Evolutionary conservation across 2,329 filamentous ascomycete species (phyloP).

Genomic region (Zasmidium citrigriseum): DNA sequence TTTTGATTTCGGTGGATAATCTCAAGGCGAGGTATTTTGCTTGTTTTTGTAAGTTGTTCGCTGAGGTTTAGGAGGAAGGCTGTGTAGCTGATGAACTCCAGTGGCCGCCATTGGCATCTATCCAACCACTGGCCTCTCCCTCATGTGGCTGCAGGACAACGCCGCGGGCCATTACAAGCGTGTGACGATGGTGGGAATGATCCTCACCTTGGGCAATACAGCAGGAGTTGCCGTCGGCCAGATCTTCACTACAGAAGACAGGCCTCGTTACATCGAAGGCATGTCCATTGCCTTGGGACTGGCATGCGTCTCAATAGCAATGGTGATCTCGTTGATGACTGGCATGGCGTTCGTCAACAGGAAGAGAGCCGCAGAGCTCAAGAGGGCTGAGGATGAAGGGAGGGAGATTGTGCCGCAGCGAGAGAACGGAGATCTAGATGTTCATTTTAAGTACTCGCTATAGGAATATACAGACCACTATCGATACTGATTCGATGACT

Average conservation of each 20-base stretch:
- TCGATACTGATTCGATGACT: too few relatives aligned
- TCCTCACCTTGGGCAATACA: slow-evolving; percentile 13
- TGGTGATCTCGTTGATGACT: slow-evolving; percentile 9
- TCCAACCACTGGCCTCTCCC: slow-evolving; percentile 9
- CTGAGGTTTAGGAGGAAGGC: too few relatives aligned
- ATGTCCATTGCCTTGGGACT: slow-evolving; percentile 12
- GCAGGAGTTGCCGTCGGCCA: slow-evolving; percentile 13
- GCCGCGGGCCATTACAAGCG: slow-evolving; percentile 11
- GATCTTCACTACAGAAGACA: slow-evolving; percentile 8
- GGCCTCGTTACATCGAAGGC: slow-evolving; percentile 13
- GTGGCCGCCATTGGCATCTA: slow-evolving; percentile 14
- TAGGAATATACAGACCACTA: too few relatives aligned
- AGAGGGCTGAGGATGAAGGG: slow-evolving; percentile 1
- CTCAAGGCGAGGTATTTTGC: slow-evolving; percentile 11
- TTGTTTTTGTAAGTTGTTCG: slow-evolving; percentile 6
- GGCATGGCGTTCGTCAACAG: slow-evolving; percentile 8
- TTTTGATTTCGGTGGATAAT: slow-evolving; percentile 10
- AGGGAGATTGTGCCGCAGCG: neutral
- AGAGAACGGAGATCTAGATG: slow-evolving; percentile 5
- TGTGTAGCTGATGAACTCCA: too few relatives aligned
- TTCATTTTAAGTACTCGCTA: slow-evolving; percentile 9
- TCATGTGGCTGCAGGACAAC: slow-evolving; percentile 18
- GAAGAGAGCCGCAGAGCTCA: neutral
- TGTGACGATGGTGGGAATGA: slow-evolving; percentile 15
- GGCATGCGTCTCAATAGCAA: slow-evolving; percentile 6